Base-by-base conservation (phyloP, 2,329 filamentous ascomycete species). In the Beauveria rudraprayagi region DNA sequence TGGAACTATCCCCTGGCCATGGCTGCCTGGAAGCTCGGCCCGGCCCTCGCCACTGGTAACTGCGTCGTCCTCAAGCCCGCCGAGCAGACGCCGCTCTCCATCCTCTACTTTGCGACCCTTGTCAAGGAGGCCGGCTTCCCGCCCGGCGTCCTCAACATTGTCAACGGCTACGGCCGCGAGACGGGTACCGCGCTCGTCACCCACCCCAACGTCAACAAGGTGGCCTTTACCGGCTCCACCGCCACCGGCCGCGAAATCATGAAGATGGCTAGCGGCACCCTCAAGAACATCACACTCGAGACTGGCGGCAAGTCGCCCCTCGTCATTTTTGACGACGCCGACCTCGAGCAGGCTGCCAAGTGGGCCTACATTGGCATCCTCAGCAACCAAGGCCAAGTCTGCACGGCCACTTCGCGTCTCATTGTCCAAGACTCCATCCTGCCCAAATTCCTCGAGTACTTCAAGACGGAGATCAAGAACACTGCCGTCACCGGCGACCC, bases 151-250 rank as follows among this genome's bases (percentile, higher is more conserved):
- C 73, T 92, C 65, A 92, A 92, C 71, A 81, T 92, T 61, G 71
- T 91, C 61, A 91, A 91, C 63, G 90, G 90, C 0, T 80, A 84
- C 57, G 89, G 89, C 28, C 79, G 79, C 28, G 84, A 85, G 41
- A 86, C 88, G 0, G 90, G 90, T 14, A 79, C 85, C 5, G 85
- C 88, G 0, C 78, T 92, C 9, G 86, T 85, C 1, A 78, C 80
- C 46, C 90, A 93, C 69, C 74, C 83, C 26, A 82, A 82, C 47
- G 80, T 93, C 17, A 86, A 90, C 69, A 92, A 92, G 77, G 80
- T 93, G 63, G 88, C 89, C 0, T 93, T 92, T 65, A 92, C 90
- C 0, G 90, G 90, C 44, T 89, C 85, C 4, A 92, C 89, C 0
- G 76, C 77, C 1, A 92, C 89, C 0, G 90, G 86, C 8, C 83